Evolutionary conservation across 345 rosid species (phyloP), one percentile per base, ranked within the genome.

Genomic region (Orychophragmus violaceus): DNA sequence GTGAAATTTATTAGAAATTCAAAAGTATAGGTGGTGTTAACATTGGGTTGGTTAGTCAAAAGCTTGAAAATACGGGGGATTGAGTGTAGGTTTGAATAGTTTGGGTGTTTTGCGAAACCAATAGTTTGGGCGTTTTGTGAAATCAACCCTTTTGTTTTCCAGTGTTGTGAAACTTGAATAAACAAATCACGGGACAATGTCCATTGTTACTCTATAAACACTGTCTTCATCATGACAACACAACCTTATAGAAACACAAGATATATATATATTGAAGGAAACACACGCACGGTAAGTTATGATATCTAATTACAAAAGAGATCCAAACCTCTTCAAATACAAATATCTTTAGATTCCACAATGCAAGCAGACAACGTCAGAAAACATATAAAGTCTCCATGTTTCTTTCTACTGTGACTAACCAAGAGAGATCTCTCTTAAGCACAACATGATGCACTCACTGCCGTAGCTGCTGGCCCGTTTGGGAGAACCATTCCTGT

Each of bases 371-470:
- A 54, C 69, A 70, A 60, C 27, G 49, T 23, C 24, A 32, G 28
- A 57, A 56, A 54, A 62, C 70, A 64, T 45, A 63, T n/a, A 29
- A 69, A 45, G 50, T 63, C 58, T 45, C 25, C 6, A 71, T 56
- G 18, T 46, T 62, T 36, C 65, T 69, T 64, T 5, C 59, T 72
- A 57, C 21, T 48, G 66, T 28, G 53, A 57, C 76, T 56, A 58
- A 16, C 70, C 61, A 65, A 56, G 23, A 64, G 65, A 56, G 42
- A 12, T 2, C 16, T 56, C 64, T 45, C 59, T 72, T 64, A 46
- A 52, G 80, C 77, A 79, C 89, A 84, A 51, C 89, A 84, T 0
- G 86, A 76, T 52, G 82, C 28, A 49, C 36, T 74, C 66, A 75
- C 74, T n/a, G 81, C 64, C 13, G 77, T 78, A 48, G 74, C 81